phyloP scores from a whole-genome alignment of 2,329 filamentous ascomycete species.

The Diaporthe aspalathi region DNA sequence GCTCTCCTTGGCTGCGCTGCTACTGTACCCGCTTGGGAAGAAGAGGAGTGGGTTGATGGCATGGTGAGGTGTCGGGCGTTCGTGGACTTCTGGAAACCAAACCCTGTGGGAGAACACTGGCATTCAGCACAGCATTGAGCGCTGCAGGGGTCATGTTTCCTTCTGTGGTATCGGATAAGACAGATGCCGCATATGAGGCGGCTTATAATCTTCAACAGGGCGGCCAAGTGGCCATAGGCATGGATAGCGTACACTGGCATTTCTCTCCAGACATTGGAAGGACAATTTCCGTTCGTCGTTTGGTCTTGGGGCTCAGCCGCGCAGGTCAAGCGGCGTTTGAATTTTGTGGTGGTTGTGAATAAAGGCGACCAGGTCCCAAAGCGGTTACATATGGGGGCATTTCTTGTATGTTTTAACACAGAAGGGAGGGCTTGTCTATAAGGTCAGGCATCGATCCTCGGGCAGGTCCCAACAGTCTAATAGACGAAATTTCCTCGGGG shows the following conservation, averaged over 20 bases:
- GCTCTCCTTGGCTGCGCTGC: neutral
- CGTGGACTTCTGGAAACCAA: neutral
- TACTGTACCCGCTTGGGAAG: slow-evolving; percentile 13
- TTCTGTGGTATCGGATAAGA: neutral
- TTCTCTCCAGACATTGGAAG: slow-evolving; percentile 1
- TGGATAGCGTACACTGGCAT: slow-evolving; percentile 14
- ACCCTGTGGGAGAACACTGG: neutral
- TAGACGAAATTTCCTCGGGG: neutral
- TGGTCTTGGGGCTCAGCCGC: neutral
- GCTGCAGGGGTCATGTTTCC: slow-evolving; percentile 3
- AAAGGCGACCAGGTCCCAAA: neutral
- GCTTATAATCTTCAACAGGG: slow-evolving; percentile 14
- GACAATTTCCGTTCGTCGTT: neutral
- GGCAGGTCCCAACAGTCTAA: slow-evolving; percentile 19
- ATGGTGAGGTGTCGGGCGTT: slow-evolving; percentile 6
- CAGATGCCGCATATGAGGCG: slow-evolving; percentile 3
- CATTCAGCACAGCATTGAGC: neutral
- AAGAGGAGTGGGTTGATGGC: slow-evolving; percentile 23
- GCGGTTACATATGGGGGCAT: neutral
- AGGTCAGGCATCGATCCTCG: neutral
- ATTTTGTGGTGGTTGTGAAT: neutral
- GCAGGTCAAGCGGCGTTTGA: slow-evolving; percentile 6
- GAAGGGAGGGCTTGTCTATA: neutral
- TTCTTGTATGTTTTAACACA: slow-evolving; percentile 9
- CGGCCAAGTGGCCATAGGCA: neutral